Percentiles rank a stretch among this genome's conserved stretches.
These are phyloP conservation scores for Akanthomyces lecanii DNA, from an alignment of 2,329 filamentous ascomycete species.

Conservation along the genomic window DNA sequence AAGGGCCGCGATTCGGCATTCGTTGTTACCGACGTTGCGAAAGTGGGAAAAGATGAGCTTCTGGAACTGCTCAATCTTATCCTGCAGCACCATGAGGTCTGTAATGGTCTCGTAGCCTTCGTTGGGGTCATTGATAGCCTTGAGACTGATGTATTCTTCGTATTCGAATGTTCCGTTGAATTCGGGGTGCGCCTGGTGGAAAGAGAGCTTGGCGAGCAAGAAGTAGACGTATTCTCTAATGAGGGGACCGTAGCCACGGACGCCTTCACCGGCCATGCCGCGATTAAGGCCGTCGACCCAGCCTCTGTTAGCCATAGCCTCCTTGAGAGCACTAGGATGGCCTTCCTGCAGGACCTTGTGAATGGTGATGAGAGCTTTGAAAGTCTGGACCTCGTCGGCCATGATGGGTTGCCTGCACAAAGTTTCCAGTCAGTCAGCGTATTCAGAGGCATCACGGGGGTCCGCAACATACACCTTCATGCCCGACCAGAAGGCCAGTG, in stretches of 20 bases:
- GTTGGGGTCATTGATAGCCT: slow-evolving; percentile 97
- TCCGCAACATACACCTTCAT: slow-evolving; percentile 82
- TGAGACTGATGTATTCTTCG: slow-evolving; percentile 96
- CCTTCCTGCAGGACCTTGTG: slow-evolving; percentile 98
- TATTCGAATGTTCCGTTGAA: slow-evolving; percentile 99
- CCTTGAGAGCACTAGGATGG: slow-evolving; percentile 79
- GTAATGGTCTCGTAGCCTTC: slow-evolving; percentile 96
- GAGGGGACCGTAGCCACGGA: slow-evolving; percentile 85
- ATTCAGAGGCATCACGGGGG: background rate
- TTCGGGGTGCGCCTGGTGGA: slow-evolving; percentile 93
- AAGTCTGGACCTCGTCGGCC: slow-evolving; percentile 96
- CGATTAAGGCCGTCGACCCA: slow-evolving; percentile 93
- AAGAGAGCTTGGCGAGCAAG: slow-evolving; percentile 88
- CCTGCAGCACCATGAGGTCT: slow-evolving; percentile 93
- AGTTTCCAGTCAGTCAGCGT: background rate
- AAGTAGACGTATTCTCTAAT: slow-evolving; percentile 98
- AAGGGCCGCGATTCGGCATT: slow-evolving; percentile 90
- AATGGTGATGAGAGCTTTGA: slow-evolving; percentile 95
- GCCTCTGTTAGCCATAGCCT: slow-evolving; percentile 80
- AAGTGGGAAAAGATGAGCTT: slow-evolving; percentile 98
- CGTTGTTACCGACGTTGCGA: slow-evolving; percentile 84
- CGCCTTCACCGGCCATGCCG: slow-evolving; percentile 75
- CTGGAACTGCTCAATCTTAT: slow-evolving; percentile 98
- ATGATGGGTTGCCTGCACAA: slow-evolving; percentile 80
- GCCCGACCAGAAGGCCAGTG: slow-evolving; percentile 90